A percentile compares a stretch with the other conserved stretches of the same genome.
phyloP scores from a whole-genome alignment of 352 stramenopile genomes.

The Chrysophaeum taylorii region DNA sequence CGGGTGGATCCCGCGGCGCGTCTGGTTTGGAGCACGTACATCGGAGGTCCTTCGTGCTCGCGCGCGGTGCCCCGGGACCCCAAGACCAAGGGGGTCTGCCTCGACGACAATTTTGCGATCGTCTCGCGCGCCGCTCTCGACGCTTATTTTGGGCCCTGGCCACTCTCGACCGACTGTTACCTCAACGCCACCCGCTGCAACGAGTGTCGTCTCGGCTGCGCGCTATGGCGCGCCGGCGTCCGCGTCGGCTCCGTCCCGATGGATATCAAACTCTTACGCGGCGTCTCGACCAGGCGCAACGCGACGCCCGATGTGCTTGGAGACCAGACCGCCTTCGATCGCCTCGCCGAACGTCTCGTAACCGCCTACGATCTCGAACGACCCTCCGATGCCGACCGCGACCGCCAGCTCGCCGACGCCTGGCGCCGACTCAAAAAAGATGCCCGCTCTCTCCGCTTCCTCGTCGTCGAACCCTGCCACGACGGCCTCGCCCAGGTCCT shows the following conservation, averaged over 20 bases:
- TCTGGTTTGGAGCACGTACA: background rate
- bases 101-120: background rate
- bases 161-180: background rate
- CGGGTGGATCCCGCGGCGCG: background rate
- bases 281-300: too few species aligned
- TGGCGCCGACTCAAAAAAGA: too few species aligned
- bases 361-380: too few species aligned
- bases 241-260: background rate
- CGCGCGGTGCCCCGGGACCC: background rate
- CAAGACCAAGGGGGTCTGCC: background rate
- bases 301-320: too few species aligned
- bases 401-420: too few species aligned
- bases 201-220: slow-evolving; percentile 1
- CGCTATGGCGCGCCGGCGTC: background rate
- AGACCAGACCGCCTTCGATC: too few species aligned
- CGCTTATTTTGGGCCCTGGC: background rate
- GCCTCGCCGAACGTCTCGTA: too few species aligned
- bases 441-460: too few species aligned
- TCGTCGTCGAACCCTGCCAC: too few species aligned
- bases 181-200: background rate
- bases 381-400: too few species aligned
- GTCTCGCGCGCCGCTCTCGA: background rate
- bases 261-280: background rate
- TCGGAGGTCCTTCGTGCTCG: background rate
- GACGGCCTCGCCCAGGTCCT: too few species aligned